phyloP scores from a whole-genome alignment of 1,139 yeast genomes.

The Zygosaccharomyces pseudobailii region DNA sequence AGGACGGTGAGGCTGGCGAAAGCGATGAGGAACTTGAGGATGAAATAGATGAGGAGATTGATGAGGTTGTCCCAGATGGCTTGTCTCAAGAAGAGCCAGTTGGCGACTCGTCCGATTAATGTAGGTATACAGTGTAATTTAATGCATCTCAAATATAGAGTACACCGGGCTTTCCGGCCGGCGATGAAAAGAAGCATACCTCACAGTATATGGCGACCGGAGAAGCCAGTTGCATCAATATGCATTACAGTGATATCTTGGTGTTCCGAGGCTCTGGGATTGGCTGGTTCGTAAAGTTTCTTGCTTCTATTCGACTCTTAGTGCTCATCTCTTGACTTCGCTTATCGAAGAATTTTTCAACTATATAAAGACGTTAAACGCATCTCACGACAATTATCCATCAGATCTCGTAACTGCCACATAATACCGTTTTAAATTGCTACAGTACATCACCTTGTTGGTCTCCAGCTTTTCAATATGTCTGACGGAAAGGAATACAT shows the following conservation, averaged over 20 bases:
- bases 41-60: conserved; percentile 32
- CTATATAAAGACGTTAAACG: background rate
- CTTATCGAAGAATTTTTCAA: conserved; percentile 3
- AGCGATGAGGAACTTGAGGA: conserved; percentile 36
- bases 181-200: background rate
- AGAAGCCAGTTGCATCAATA: background rate
- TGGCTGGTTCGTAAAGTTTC: background rate
- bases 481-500: conserved; percentile 47
- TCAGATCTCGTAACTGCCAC: background rate
- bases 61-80: conserved; percentile 14
- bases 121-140: conserved; percentile 2
- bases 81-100: conserved; percentile 10
- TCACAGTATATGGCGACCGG: background rate
- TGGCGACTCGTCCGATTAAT: conserved; percentile 10
- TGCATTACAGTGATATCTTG: too few relatives aligned
- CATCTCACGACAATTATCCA: background rate
- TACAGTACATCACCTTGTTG: background rate
- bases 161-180: conserved; percentile 1
- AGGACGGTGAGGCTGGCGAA: conserved; percentile 39
- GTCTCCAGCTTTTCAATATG: conserved; percentile 14
- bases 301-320: background rate
- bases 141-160: background rate
- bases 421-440: background rate
- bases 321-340: background rate
- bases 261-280: too few relatives aligned